These are phyloP conservation scores for Phytophthora tentaculata DNA, from an alignment of 352 stramenopile genomes.

Conservation along the genomic window DNA sequence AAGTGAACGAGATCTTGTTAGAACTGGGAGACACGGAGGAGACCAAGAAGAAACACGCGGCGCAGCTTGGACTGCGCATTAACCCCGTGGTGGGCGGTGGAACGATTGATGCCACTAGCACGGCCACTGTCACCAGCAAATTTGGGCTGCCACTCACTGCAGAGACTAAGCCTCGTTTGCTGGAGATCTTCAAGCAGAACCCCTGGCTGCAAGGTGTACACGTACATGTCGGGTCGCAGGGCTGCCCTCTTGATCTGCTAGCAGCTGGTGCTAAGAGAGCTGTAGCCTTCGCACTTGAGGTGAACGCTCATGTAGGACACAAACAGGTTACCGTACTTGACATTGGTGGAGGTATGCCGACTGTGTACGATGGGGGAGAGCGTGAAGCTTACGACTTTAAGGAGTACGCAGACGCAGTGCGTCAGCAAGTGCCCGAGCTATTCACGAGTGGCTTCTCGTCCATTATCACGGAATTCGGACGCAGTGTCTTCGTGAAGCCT, in stretches of 20 bases:
- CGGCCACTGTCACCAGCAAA: constrained; percentile 90
- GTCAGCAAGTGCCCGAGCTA: constrained; percentile 75
- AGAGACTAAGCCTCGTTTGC: constrained; percentile 54
- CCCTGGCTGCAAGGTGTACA: constrained; percentile 90
- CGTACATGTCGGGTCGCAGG: constrained; percentile 90
- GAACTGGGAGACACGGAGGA: constrained; percentile 40
- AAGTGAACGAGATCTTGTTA: constrained; percentile 66
- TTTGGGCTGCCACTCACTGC: constrained; percentile 87
- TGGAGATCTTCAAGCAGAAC: constrained; percentile 70
- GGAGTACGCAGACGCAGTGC: constrained; percentile 79
- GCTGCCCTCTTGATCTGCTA: constrained; percentile 86
- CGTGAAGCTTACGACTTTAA: constrained; percentile 79
- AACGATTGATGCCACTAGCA: constrained; percentile 87
- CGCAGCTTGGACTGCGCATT: constrained; percentile 89
- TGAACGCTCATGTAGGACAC: constrained; percentile 66
- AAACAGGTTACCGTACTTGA: constrained; percentile 85
- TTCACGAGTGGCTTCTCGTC: constrained; percentile 78
- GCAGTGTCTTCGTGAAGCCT: constrained; percentile 87
- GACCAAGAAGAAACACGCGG: constrained; percentile 35
- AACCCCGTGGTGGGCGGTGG: constrained; percentile 92
- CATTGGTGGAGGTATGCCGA: constrained; percentile 92
- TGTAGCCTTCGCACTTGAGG: constrained; percentile 76
- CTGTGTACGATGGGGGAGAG: constrained; percentile 82
- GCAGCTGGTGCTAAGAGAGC: constrained; percentile 76
- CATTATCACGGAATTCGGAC: constrained; percentile 94